phyloP scores from a whole-genome alignment of 2,329 filamentous ascomycete species.

The Teratosphaeriaceae sp. region DNA sequence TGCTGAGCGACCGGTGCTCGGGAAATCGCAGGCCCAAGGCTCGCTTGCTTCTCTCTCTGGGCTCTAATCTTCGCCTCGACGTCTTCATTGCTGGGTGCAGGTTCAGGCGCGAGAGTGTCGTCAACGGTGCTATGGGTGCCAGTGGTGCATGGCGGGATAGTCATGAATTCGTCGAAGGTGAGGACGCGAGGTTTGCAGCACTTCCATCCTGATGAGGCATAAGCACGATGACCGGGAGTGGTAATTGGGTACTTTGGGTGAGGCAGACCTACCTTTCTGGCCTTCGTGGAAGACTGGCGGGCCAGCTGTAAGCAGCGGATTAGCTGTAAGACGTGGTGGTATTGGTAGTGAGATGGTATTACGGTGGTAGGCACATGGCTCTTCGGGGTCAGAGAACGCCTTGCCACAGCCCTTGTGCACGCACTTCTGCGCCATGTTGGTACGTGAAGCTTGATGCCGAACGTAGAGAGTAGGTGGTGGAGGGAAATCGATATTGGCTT shows the following conservation, averaged over 20 bases:
- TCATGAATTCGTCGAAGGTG: conserved; percentile 96
- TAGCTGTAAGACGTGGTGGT: conserved; percentile 7
- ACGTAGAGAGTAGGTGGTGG: too few species aligned
- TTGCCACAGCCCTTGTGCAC: conserved; percentile 96
- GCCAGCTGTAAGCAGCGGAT: too few species aligned
- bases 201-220: conserved; percentile 47
- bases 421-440: conserved; percentile 70
- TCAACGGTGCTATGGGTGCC: conserved; percentile 91
- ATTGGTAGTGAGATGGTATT: background rate
- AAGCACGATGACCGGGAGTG: conserved; percentile 3
- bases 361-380: conserved; percentile 86
- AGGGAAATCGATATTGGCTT: too few species aligned
- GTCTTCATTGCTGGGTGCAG: conserved; percentile 19
- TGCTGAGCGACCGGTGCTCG: conserved; percentile 21
- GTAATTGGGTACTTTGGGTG: conserved; percentile 4
- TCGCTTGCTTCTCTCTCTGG: conserved; percentile 20
- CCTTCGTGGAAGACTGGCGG: conserved; percentile 89
- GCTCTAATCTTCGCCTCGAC: conserved; percentile 27
- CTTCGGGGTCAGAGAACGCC: conserved; percentile 70
- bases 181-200: conserved; percentile 96
- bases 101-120: conserved; percentile 45
- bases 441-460: background rate
- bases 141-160: conserved; percentile 84
- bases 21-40: conserved; percentile 20
- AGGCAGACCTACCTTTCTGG: conserved; percentile 71